A percentile compares a stretch with the other conserved stretches of the same genome.
Evolutionary conservation across 306 rosid genomes (phyloP).

Genomic region (Begonia fuchsioides): DNA sequence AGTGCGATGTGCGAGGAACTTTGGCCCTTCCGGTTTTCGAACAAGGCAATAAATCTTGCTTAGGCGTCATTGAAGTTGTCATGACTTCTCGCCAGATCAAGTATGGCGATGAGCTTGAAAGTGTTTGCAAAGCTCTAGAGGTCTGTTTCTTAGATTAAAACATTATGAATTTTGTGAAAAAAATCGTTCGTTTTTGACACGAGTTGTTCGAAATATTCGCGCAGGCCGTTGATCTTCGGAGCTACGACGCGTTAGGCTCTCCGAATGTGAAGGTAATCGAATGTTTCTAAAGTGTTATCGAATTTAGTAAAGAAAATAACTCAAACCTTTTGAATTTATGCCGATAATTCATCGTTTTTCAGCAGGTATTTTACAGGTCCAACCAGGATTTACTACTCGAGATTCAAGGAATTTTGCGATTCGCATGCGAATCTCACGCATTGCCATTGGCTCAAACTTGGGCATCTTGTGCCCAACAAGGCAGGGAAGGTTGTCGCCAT

Average conservation of each 20-base stretch:
- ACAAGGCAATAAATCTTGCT: slow-evolving; percentile 54
- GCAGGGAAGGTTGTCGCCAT: slow-evolving; percentile 72
- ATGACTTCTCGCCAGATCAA: slow-evolving; percentile 51
- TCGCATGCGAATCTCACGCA: slow-evolving; percentile 70
- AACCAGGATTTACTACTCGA: slow-evolving; percentile 56
- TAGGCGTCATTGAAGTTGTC: slow-evolving; percentile 89
- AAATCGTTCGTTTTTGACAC: too few species aligned
- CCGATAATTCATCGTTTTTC: slow-evolving; percentile 9
- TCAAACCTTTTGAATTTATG: slow-evolving; percentile 4
- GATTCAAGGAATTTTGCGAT: slow-evolving; percentile 54
- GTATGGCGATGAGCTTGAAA: slow-evolving; percentile 56
- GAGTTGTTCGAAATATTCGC: slow-evolving; percentile 2
- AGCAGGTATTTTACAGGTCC: slow-evolving; percentile 39
- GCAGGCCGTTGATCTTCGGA: slow-evolving; percentile 83
- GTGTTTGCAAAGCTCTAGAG: slow-evolving; percentile 89
- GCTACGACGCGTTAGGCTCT: slow-evolving; percentile 34
- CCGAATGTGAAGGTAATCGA: slow-evolving; percentile 42
- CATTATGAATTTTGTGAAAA: background rate
- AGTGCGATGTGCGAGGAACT: slow-evolving; percentile 59
- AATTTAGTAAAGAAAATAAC: background rate
- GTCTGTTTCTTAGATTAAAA: slow-evolving; percentile 25
- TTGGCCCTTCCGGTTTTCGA: slow-evolving; percentile 83
- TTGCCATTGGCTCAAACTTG: slow-evolving; percentile 94
- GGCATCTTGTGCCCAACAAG: slow-evolving; percentile 67
- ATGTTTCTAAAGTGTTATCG: slow-evolving; percentile 5